Evolutionary conservation across 495 filamentous ascomycete species (phyloP), one percentile per base, ranked within the genome.

Genomic region (Lindgomyces ingoldianus): DNA sequence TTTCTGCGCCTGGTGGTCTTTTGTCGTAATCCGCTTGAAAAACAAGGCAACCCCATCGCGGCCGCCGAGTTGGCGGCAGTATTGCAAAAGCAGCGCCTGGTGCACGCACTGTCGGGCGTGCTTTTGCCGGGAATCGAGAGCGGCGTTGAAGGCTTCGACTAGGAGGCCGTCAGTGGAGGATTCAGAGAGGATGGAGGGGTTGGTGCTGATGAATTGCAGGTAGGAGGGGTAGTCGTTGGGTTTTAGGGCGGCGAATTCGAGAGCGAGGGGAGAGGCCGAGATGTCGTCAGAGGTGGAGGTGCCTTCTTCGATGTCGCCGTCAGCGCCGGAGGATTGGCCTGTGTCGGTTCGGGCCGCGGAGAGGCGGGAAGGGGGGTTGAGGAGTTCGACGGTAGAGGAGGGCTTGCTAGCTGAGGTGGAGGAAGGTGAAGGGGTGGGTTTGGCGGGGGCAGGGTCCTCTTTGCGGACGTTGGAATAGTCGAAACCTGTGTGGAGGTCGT

Each of bases 21-120:
- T 84, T 12, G 90, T 97, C n/a, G 89, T 91, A 72, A 98, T 91
- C 56, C 88, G 85, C 77, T 91, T 95, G 81, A 98, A 98, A 84
- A 98, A 98, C 10, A 98, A 76, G 24, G 85, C 82, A 6, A 97
- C 90, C 3, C 95, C 94, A 72, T 98, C 93, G 41, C 83, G 84
- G 53, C 93, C 93, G 47, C 91, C 91, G 4, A 98, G 80, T 14
- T 89, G 87, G 21, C 92, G 84, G 78, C 94, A 98, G 78, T 98
- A 98, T 76, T 98, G 95, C 25, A 98, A 77, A 21, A 98, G 80
- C 10, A 98, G 80, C 11, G 87, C 93, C 74, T 97, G 92, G 77
- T 98, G 94, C 29, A 98, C 93, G 75, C 90, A 97, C 75, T 93
- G 89, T 30, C 89, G 85, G 9, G 92, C 87, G 67, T 88, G 88